Percentiles rank a stretch among this genome's conserved stretches.
These are phyloP conservation scores for Scutellaria barbata DNA, from an alignment of 257 asterid genomes.

Conservation along the genomic window DNA sequence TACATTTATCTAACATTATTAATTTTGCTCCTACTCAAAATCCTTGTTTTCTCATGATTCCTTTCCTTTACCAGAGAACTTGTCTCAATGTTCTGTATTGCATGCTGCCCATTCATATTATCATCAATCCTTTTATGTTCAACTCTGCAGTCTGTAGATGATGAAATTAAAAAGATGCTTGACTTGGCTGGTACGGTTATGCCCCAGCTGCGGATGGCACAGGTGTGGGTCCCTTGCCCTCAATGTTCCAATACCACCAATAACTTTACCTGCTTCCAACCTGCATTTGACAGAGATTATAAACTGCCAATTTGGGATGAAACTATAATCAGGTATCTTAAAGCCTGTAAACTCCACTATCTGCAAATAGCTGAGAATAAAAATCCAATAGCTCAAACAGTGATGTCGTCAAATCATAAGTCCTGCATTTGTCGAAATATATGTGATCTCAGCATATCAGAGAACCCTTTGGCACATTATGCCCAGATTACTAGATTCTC, in stretches of 20 bases:
- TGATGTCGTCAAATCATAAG: not conserved
- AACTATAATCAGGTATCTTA: not conserved
- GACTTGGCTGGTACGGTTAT: too few species aligned
- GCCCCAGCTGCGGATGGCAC: too few species aligned
- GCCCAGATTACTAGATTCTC: not conserved
- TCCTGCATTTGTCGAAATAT: not conserved
- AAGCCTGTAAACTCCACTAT: not conserved
- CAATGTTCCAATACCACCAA: too few species aligned
- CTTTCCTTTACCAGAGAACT: too few species aligned
- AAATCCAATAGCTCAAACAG: not conserved
- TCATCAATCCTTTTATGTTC: not conserved
- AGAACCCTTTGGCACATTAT: slow-evolving; percentile 27
- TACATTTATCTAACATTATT: too few species aligned
- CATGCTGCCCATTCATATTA: not conserved
- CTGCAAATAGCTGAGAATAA: not conserved
- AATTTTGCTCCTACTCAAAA: too few species aligned
- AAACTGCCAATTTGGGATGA: not conserved
- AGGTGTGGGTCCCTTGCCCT: too few species aligned
- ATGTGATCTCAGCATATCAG: not conserved
- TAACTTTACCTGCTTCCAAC: not conserved
- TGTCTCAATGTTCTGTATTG: too few species aligned
- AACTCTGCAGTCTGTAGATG: not conserved
- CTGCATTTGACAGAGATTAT: not conserved
- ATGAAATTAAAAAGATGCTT: too few species aligned
- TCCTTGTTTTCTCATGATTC: too few species aligned